Evolutionary conservation across 495 filamentous ascomycete genomes (phyloP).

Genomic region (Stereocaulon alpinum): DNA sequence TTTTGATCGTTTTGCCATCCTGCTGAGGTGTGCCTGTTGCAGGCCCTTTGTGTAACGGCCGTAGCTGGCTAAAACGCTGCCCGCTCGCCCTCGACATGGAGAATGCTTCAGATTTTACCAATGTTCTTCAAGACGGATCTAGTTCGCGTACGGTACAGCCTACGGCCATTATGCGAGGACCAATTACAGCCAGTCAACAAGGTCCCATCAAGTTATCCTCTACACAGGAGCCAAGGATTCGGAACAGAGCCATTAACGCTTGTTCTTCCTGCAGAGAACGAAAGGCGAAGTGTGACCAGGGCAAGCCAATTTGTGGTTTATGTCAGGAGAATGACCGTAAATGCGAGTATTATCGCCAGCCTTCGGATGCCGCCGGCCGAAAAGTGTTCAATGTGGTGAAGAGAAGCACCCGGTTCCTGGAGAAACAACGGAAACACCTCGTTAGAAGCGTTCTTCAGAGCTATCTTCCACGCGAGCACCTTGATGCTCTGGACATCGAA

Average conservation of each 20-base stretch:
- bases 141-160: background rate
- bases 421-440: background rate
- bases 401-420: background rate
- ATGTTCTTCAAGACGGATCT: background rate
- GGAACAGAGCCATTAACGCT: constrained; percentile 59
- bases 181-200: too few species aligned
- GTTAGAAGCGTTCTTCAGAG: too few species aligned
- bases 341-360: background rate
- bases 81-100: background rate
- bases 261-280: constrained; percentile 65
- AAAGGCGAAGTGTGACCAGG: constrained; percentile 62
- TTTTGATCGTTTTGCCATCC: too few species aligned
- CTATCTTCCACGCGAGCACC: too few species aligned
- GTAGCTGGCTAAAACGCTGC: background rate
- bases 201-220: background rate
- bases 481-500: background rate
- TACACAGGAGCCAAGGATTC: constrained; percentile 8
- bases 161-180: too few species aligned
- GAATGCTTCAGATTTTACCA: constrained; percentile 35
- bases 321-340: background rate
- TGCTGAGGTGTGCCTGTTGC: too few species aligned
- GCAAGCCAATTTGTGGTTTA: constrained; percentile 4
- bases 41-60: background rate
- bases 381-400: background rate
- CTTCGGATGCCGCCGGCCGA: background rate